These are phyloP conservation scores for Solanum hybrid DNA, from an alignment of 305 asterid species.

Conservation along the genomic window DNA sequence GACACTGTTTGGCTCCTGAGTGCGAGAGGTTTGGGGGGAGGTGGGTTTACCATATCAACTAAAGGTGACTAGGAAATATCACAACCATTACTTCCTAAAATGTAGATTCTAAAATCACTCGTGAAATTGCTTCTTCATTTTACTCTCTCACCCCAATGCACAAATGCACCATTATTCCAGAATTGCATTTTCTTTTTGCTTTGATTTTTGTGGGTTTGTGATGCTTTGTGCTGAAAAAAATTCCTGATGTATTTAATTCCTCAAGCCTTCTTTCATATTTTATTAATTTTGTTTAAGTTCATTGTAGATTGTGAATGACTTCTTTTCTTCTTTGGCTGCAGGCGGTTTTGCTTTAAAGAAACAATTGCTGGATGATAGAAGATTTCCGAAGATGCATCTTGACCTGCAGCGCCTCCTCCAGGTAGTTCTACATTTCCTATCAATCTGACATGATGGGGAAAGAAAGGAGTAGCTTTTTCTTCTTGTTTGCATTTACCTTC, in stretches of 20 bases:
- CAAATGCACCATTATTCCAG: neutral
- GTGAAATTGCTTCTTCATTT: neutral
- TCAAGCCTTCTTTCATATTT: neutral
- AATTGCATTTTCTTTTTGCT: neutral
- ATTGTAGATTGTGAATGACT: neutral
- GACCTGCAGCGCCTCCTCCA: conserved; percentile 92
- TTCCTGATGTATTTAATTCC: neutral
- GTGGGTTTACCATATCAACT: neutral
- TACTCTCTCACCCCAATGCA: neutral
- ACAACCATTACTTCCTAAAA: neutral
- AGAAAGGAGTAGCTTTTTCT: neutral
- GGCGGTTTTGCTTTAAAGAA: conserved; percentile 93
- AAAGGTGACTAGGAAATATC: neutral
- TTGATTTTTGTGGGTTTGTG: neutral
- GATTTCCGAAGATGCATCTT: conserved; percentile 86
- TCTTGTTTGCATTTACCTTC: neutral
- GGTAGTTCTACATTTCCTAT: conserved; percentile 30
- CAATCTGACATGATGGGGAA: neutral
- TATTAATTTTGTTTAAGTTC: neutral
- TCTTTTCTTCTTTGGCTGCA: conserved; percentile 22
- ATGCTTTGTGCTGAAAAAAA: neutral
- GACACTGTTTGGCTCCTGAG: neutral
- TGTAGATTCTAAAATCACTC: neutral
- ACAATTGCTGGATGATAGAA: conserved; percentile 80
- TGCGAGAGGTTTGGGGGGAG: neutral